Evolutionary conservation across 2,329 filamentous ascomycete species (phyloP).

Genomic region (Byssothecium circinans): DNA sequence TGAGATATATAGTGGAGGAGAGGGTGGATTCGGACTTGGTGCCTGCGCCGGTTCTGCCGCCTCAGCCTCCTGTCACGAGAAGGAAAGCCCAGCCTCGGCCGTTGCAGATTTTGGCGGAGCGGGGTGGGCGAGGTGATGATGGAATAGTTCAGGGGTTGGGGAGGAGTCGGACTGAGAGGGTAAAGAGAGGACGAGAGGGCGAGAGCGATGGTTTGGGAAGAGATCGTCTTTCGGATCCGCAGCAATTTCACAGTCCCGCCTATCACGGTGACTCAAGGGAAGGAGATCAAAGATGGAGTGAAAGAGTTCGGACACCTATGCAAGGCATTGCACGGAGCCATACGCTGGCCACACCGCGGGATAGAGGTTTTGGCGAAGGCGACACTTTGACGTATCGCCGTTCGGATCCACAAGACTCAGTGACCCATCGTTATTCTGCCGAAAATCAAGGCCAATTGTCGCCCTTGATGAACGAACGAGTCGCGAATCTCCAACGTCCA

Average conservation of each 20-base stretch:
- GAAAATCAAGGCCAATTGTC: too few relatives aligned
- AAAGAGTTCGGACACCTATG: too few relatives aligned
- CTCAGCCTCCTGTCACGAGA: too few relatives aligned
- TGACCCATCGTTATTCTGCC: neutral
- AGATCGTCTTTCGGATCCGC: neutral
- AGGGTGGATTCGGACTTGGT: neutral
- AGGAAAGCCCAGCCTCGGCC: neutral
- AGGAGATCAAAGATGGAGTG: too few relatives aligned
- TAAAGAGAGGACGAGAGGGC: neutral
- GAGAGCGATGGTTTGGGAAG: neutral
- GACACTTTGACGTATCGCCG: neutral
- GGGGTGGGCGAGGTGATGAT: too few relatives aligned
- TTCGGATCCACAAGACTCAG: neutral
- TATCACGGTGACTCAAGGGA: neutral
- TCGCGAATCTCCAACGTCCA: slow-evolving; percentile 1
- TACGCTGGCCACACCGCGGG: neutral
- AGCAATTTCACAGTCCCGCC: neutral
- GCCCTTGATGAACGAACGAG: neutral
- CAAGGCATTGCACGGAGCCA: neutral
- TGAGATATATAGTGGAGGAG: slow-evolving; percentile 4
- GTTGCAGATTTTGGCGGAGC: neutral
- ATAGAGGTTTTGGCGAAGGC: neutral
- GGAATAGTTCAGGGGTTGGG: too few relatives aligned
- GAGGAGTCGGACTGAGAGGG: neutral
- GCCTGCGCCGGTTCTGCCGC: neutral